Base-by-base conservation (phyloP, 805 yeast genomes). In the Lipomyces spencermartinsiae region DNA sequence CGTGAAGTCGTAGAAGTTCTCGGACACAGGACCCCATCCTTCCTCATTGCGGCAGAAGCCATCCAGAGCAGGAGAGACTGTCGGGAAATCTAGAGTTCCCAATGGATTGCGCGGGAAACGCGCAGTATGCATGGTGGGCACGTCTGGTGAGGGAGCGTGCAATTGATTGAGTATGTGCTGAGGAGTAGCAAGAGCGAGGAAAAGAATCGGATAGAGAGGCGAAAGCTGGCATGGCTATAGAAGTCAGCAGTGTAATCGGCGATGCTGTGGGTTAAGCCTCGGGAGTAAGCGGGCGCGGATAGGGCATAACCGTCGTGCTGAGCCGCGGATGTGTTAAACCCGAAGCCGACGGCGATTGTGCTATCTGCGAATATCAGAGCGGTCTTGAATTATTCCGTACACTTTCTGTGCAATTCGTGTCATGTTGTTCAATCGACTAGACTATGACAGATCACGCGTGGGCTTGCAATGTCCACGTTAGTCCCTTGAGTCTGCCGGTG, bases 1-100 rank as follows among this genome's bases (percentile, higher is more conserved):
- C 16, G 80, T 75, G 60, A 80, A 65, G 49, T 67, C 75, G 60
- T 70, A 74, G 49, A 68, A 71, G 25, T 58, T 65, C 19, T 59
- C 66, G 16, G 78, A 72, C 34, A 77, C 64, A 12, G 81, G 82
- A 12, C 81, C 80, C 81, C 81, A 78, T 29, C 81, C 82, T 37
- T 75, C 76, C 57, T 54, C 53, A 37, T 69, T 66, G 55, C 65
- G 69, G 56, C 76, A 74, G 67, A 73, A 67, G 59, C 72, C 71
- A 2, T 29, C n/a, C n/a, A 53, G 5, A 34, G 61, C 59, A 25
- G 71, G 71, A 31, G 60, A 14, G 46, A 61, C 51, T 22, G 22
- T 19, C 43, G 65, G 60, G 43, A 69, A 33, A 63, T 69, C 72
- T 19, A 67, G 61, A 8, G 53, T 39, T 31, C 34, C 56, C 56